Conservation (phyloP, 768 basidiomycete genomes). For the Dentipellis sp. region DNA sequence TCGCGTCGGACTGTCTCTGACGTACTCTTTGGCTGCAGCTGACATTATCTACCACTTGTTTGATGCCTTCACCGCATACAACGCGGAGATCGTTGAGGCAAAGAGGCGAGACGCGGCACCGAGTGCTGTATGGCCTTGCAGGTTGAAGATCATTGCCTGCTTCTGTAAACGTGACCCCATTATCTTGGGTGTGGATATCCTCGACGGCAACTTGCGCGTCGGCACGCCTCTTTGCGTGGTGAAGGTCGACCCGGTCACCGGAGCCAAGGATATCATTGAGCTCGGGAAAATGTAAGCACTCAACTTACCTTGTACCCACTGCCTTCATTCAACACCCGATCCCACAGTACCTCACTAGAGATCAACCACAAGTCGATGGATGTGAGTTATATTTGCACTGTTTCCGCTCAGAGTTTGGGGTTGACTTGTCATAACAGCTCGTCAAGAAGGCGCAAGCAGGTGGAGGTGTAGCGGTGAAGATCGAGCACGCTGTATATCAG, state of each 20-base stretch:
- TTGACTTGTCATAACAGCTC: constrained; percentile 35
- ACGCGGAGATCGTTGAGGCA: constrained; percentile 85
- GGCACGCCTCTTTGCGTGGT: constrained; percentile 96
- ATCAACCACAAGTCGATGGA: constrained; percentile 92
- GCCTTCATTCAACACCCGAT: constrained; percentile 1
- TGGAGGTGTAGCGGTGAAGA: constrained; percentile 95
- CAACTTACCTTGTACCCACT: not conserved
- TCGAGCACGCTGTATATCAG: constrained; percentile 95
- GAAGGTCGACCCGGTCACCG: constrained; percentile 77
- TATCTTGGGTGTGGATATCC: constrained; percentile 92
- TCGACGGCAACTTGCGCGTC: constrained; percentile 83
- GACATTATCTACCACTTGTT: constrained; percentile 99
- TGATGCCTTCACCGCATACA: constrained; percentile 93
- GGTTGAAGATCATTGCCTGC: constrained; percentile 85
- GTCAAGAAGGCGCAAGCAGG: constrained; percentile 94
- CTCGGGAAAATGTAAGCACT: constrained; percentile 85
- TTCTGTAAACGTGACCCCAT: constrained; percentile 98
- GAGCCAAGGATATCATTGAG: constrained; percentile 84
- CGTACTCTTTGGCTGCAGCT: constrained; percentile 36
- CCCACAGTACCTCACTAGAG: constrained; percentile 80
- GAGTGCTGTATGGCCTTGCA: constrained; percentile 94
- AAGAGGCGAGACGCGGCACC: constrained; percentile 88
- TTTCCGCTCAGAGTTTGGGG: not conserved
- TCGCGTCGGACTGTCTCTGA: not conserved
- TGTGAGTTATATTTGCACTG: constrained; percentile 28